Conservation (phyloP, 2,329 filamentous ascomycete species). For the Aureobasidium sp. region DNA sequence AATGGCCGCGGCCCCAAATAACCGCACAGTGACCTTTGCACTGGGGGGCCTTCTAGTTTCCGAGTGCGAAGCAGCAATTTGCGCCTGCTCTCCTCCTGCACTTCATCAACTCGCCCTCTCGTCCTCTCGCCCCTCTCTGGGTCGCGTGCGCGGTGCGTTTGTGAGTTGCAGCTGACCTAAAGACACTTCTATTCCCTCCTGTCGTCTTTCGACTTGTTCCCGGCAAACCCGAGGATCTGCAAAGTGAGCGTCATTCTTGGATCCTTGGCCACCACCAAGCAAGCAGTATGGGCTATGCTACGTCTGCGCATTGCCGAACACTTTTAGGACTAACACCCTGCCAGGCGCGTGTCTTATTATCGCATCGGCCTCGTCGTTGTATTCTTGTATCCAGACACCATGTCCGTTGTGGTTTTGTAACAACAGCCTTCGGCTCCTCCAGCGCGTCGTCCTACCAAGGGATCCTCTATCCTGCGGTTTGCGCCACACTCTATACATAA, state of each 20-base stretch:
- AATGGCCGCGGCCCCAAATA: not conserved
- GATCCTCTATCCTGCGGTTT: not conserved
- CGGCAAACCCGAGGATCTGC: constrained; percentile 5
- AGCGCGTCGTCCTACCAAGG: not conserved
- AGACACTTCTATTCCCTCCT: not conserved
- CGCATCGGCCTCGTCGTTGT: constrained; percentile 8
- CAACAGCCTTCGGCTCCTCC: constrained; percentile 4
- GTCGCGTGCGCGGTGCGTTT: constrained; percentile 8
- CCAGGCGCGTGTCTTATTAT: not conserved
- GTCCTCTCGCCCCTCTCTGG: constrained; percentile 8
- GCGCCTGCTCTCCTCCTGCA: constrained; percentile 2
- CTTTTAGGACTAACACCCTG: not conserved
- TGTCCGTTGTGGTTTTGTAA: constrained; percentile 1
- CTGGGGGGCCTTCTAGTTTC: constrained; percentile 1
- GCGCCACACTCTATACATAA: constrained; percentile 5
- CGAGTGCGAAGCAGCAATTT: not conserved
- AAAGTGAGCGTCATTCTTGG: constrained; percentile 8
- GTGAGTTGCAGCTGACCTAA: constrained; percentile 7
- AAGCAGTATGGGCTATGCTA: not conserved
- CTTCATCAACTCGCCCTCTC: constrained; percentile 7
- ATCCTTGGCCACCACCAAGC: constrained; percentile 6
- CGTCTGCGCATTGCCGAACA: not conserved
- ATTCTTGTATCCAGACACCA: constrained; percentile 3
- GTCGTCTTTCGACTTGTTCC: not conserved
- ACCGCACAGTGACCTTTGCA: not conserved